Evolutionary conservation across 1,139 yeast species (phyloP), one percentile per base, ranked within the genome.

Genomic region (Yamadazyma dushanensis): DNA sequence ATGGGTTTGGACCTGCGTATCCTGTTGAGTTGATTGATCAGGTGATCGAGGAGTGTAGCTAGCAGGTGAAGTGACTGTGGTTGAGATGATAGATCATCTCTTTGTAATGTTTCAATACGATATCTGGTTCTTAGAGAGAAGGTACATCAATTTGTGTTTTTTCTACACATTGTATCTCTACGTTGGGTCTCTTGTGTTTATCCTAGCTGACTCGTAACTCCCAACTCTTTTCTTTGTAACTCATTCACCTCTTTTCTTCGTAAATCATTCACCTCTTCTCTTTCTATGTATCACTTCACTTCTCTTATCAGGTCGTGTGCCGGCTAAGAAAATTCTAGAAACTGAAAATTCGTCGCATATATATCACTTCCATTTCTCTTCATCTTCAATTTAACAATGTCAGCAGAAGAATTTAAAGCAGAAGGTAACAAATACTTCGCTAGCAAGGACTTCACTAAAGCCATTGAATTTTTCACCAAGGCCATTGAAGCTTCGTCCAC

Each of bases 391-490:
- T 18, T 8, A 23, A 44, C n/a, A 17, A 61, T 61, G 66, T 77
- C 85, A 30, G 80, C 87, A 29, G 90, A 83, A 46, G 89, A 83
- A 59, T 80, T 57, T 56, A 84, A 84, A 63, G 80, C 85, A 32
- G 77, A 85, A 63, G 98, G 97, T 52, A 92, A 92, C 69, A 84
- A 88, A 48, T 92, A 90, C 36, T 92, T 92, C 59, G 80, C 89
- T 28, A 87, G 89, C 39, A 90, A 92, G 63, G 88, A 90, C 36
- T 92, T 80, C 57, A 66, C 71, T 13, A 76, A 80, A 50, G 97
- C 98, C 34, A 78, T 85, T 44, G 95, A 83, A 32, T 63, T 67
- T 43, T 92, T 92, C 66, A 67, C 92, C 22, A 76, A 86, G 61
- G 98, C 97, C 29, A 92, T 92, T 54, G 92, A 80, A 31, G 87